Percentiles rank a stretch among this genome's conserved stretches.
Conservation (phyloP, 371 early-diverging fungal species). For the Lichtheimia hyalospora region DNA sequence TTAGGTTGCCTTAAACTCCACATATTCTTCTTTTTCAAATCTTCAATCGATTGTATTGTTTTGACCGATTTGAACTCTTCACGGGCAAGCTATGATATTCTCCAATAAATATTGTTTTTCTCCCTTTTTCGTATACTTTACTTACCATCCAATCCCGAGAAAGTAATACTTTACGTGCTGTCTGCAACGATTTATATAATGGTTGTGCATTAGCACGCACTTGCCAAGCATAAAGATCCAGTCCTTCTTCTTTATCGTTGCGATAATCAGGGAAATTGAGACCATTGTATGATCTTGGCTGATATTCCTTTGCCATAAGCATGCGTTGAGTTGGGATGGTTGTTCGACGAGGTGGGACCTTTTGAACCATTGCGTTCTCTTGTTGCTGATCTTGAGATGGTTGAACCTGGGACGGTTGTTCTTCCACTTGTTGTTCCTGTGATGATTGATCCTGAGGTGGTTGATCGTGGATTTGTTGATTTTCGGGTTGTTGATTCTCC, state of each 20-base stretch:
- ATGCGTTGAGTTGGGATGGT: conserved; percentile 24
- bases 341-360: conserved; percentile 20
- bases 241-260: conserved; percentile 33
- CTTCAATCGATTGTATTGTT: conserved; percentile 76
- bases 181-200: conserved; percentile 64
- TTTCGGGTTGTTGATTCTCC: too few species aligned
- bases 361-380: background rate
- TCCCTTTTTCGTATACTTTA: background rate
- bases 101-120: background rate
- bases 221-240: conserved; percentile 76
- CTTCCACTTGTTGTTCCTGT: background rate
- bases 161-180: conserved; percentile 72
- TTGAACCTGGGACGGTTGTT: background rate
- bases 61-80: conserved; percentile 81
- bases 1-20: conserved; percentile 87
- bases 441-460: background rate
- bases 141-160: conserved; percentile 83
- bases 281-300: conserved; percentile 45
- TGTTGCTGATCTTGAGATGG: background rate
- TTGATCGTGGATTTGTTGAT: background rate
- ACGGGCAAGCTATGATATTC: conserved; percentile 62
- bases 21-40: conserved; percentile 69
- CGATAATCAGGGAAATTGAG: conserved; percentile 32
- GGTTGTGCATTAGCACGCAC: conserved; percentile 72
- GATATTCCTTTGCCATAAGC: conserved; percentile 32